These are phyloP conservation scores for Bisporella sp. DNA, from an alignment of 2,329 filamentous ascomycete genomes.

Conservation along the genomic window DNA sequence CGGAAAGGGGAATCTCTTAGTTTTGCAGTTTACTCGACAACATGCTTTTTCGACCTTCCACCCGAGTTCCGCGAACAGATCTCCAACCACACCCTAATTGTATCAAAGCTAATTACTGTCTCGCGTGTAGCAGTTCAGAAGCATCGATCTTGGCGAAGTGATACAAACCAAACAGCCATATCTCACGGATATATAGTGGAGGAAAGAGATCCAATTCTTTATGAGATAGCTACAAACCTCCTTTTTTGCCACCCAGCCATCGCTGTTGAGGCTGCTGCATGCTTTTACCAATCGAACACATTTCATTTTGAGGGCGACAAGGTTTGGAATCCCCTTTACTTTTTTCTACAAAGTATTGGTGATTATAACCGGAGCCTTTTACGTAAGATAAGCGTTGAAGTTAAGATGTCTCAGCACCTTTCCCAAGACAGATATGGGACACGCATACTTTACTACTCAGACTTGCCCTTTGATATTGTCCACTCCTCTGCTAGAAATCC, in stretches of 20 bases:
- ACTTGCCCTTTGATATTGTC: not conserved
- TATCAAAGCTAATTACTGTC: not conserved
- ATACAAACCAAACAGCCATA: not conserved
- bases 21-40: not conserved
- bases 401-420: not conserved
- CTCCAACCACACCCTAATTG: not conserved
- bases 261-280: not conserved
- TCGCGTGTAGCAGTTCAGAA: not conserved
- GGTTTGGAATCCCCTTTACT: not conserved
- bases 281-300: not conserved
- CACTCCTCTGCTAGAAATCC: not conserved
- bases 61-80: not conserved
- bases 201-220: not conserved
- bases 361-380: not conserved
- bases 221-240: not conserved
- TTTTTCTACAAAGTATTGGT: not conserved
- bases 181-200: not conserved
- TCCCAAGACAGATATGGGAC: not conserved
- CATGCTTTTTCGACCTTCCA: not conserved
- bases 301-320: not conserved
- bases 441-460: not conserved
- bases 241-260: not conserved
- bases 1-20: slow-evolving; percentile 1
- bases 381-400: not conserved
- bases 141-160: not conserved